Conservation (phyloP, 2,329 filamentous ascomycete genomes). For the Calcarisporium arbuscula region DNA sequence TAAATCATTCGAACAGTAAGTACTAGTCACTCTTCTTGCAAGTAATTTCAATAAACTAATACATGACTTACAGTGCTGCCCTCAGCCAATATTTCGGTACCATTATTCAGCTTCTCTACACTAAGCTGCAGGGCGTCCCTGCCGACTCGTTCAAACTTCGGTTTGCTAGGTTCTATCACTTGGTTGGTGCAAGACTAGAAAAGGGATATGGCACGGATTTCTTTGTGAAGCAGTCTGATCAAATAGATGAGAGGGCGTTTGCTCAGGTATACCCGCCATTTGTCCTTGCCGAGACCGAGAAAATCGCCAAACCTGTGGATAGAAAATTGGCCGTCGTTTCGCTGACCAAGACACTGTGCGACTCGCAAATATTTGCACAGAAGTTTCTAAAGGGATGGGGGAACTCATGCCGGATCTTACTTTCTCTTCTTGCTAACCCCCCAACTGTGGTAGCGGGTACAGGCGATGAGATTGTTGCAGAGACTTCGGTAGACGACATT, state of each 20-base stretch:
- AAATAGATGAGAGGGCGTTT: conserved; percentile 74
- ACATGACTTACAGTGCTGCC: conserved; percentile 37
- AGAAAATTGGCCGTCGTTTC: conserved; percentile 92
- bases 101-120: conserved; percentile 77
- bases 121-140: conserved; percentile 59
- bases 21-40: background rate
- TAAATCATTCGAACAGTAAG: conserved; percentile 64
- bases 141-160: conserved; percentile 78
- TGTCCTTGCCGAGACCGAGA: conserved; percentile 82
- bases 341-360: conserved; percentile 83
- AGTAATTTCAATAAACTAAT: conserved; percentile 16
- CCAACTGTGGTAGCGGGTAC: conserved; percentile 58
- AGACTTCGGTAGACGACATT: conserved; percentile 90
- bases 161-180: conserved; percentile 92
- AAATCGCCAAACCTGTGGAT: conserved; percentile 79
- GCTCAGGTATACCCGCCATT: conserved; percentile 78
- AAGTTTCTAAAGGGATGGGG: conserved; percentile 86
- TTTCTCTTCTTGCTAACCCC: conserved; percentile 85
- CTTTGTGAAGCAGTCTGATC: conserved; percentile 79
- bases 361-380: conserved; percentile 75
- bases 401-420: conserved; percentile 80
- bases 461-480: conserved; percentile 71
- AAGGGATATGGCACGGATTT: conserved; percentile 86
- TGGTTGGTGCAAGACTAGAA: conserved; percentile 72
- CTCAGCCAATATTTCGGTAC: conserved; percentile 73